Conservation (phyloP, 306 rosid species). For the Vicia faba region DNA sequence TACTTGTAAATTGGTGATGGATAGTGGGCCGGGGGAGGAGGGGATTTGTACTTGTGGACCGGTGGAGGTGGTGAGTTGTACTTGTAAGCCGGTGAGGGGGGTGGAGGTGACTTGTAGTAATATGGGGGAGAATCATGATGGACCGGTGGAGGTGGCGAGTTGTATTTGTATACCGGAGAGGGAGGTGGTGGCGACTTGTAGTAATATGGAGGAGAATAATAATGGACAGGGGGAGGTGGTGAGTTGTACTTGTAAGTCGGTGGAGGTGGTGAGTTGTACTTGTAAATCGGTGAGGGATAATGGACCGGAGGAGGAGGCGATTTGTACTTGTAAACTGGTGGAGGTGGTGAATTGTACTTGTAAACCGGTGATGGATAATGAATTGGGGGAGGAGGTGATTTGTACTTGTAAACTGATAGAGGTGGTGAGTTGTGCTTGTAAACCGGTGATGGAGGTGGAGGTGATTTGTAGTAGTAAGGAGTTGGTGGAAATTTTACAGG, state of each 20-base stretch:
- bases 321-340: background rate
- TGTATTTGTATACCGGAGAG: background rate
- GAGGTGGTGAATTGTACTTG: constrained; percentile 30
- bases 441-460: background rate
- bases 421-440: no score
- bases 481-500: background rate
- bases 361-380: constrained; percentile 16
- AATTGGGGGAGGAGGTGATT: no score
- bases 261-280: background rate
- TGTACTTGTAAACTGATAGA: no score
- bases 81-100: background rate
- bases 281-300: background rate
- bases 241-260: background rate
- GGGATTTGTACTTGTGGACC: background rate
- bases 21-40: background rate
- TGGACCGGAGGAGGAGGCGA: background rate
- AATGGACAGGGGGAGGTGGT: background rate
- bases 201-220: background rate
- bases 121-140: background rate
- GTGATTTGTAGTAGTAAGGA: constrained; percentile 13
- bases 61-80: constrained; percentile 7
- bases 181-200: background rate
- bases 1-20: background rate
- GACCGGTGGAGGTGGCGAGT: background rate
- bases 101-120: background rate